Evolutionary conservation across 2,329 filamentous ascomycete species (phyloP), one percentile per base, ranked within the genome.

Genomic region (Aspergillus carbonarius): DNA sequence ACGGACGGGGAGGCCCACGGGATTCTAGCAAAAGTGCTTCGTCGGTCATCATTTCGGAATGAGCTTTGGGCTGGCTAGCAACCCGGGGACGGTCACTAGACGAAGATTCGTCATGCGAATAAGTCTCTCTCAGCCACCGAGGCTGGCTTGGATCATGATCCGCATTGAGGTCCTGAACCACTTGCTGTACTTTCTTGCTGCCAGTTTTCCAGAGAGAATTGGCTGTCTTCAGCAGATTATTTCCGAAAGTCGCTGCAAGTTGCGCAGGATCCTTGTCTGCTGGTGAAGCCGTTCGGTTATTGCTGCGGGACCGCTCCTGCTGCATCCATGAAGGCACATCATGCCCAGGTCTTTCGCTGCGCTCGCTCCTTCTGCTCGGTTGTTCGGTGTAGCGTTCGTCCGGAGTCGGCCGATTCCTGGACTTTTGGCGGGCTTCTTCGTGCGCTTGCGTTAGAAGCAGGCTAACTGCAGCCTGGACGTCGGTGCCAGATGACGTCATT

Each of bases 141-240:
- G 95, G 95, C 71, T 96, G 91, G 69, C 74, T 90, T 2, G 89
- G 82, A 69, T 96, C 92, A 25, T 82, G 80, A n/a, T 87, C 88
- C 54, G 82, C 77, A 66, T 86, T 85, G 59, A 98, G 90, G 15
- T 99, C 95, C 8, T 92, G 88, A 34, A 98, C 90, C 4, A 92
- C 93, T 74, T 95, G 92, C 69, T 96, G 92, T 58, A 98, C 85
- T 72, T 91, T 93, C 76, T 96, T 99, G 70, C 93, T 91, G 0
- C 93, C 88, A 3, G 90, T 91, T 72, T 96, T 99, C 95, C 95
- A 99, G 0, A 98, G 78, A 0, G 91, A 93, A 65, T 96, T 96
- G 1, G 95, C 95, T 2, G 93, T 95, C 74, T 99, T 99, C 74
- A 98, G 87, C 12, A 99, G 76, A 61, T 84, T 96, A 46, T 80